A percentile compares a stretch with the other conserved stretches of the same genome.
Evolutionary conservation across 129 eudicot species (phyloP).

Genomic region (Tanacetum coccineum): DNA sequence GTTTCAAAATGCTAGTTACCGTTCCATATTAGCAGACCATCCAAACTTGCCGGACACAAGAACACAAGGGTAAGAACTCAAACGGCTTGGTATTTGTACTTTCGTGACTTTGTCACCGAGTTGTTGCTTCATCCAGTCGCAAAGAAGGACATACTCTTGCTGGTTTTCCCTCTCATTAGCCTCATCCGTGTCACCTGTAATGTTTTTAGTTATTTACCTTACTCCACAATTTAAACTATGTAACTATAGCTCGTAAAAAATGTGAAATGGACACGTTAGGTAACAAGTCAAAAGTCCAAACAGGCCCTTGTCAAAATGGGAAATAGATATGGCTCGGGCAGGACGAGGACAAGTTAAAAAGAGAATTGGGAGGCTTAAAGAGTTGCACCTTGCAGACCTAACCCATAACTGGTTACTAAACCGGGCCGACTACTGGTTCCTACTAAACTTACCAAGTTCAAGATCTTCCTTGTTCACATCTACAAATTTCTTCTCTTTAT

Average conservation of each 20-base stretch:
- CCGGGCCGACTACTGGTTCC: no score
- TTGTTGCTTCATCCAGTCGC: conserved; percentile 98
- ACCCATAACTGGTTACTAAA: no score
- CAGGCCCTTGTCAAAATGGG: no score
- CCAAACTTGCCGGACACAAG: conserved; percentile 98
- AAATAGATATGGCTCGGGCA: no score
- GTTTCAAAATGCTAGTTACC: conserved; percentile 37
- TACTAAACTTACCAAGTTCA: conserved; percentile 76
- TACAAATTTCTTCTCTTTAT: conserved; percentile 89
- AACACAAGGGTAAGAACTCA: conserved; percentile 94
- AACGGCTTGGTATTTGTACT: conserved; percentile 86
- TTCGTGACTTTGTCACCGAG: conserved; percentile 97
- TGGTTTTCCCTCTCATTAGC: conserved; percentile 79
- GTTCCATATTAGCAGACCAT: conserved; percentile 99
- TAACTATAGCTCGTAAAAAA: no score
- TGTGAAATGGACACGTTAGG: no score
- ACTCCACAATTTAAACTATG: no score
- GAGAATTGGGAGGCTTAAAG: no score
- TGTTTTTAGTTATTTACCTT: no score
- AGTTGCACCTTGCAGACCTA: no score
- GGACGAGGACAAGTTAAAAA: no score
- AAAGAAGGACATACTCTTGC: conserved; percentile 77
- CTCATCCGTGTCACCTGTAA: conserved; percentile 81
- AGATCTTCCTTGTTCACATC: conserved; percentile 98
- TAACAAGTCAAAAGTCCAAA: no score